These are phyloP conservation scores for Cyclostephanos invisitatus DNA, from an alignment of 108 stramenopile genomes.

Conservation along the genomic window DNA sequence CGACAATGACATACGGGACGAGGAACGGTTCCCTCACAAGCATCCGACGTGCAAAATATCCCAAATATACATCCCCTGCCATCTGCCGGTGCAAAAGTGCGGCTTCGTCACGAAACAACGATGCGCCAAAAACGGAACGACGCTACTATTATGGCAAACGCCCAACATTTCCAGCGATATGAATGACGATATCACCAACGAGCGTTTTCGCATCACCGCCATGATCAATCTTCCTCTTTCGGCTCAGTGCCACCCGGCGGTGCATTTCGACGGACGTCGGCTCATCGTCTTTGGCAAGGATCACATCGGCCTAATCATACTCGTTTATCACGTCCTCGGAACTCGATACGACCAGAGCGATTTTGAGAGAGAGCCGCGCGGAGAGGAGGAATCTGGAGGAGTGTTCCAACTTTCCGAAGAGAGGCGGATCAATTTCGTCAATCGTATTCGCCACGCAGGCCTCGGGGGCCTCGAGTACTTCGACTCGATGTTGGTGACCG, in stretches of 20 bases:
- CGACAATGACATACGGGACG: not conserved
- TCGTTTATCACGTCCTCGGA: conserved; percentile 62
- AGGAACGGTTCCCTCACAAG: conserved; percentile 36
- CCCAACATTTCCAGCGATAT: conserved; percentile 13
- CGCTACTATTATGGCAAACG: conserved; percentile 59
- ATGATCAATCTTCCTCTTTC: conserved; percentile 65
- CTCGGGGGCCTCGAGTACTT: conserved; percentile 60
- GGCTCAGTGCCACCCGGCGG: conserved; percentile 48
- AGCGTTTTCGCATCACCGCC: conserved; percentile 46
- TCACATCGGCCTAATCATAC: conserved; percentile 63
- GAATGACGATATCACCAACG: not conserved
- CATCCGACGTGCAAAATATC: conserved; percentile 44
- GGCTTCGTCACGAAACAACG: conserved; percentile 72
- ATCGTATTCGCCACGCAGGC: conserved; percentile 64
- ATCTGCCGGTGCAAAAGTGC: conserved; percentile 45
- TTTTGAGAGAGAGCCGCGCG: conserved; percentile 7
- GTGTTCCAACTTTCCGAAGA: conserved; percentile 25
- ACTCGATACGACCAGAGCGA: conserved; percentile 38
- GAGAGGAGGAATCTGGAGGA: conserved; percentile 42
- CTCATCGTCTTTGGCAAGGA: conserved; percentile 73
- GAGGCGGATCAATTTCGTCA: conserved; percentile 46
- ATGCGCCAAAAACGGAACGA: conserved; percentile 42
- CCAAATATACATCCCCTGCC: conserved; percentile 43
- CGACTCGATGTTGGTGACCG: conserved; percentile 60
- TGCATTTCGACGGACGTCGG: conserved; percentile 62